Evolutionary conservation across 2,329 filamentous ascomycete genomes (phyloP), one percentile per base, ranked within the genome.

Genomic region (Fusarium sp.): DNA sequence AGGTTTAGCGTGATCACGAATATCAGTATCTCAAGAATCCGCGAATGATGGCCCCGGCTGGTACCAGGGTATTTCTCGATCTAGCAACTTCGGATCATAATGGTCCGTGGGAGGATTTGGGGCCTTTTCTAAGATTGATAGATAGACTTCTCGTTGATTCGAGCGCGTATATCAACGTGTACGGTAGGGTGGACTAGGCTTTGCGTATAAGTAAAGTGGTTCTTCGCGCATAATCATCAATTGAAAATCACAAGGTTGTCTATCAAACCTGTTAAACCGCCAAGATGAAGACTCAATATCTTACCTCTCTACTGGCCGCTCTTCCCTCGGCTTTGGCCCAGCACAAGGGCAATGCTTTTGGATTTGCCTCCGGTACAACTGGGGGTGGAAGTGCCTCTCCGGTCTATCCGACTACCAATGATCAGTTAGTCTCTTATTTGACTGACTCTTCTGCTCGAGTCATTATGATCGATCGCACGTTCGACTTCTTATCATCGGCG

Each of bases 381-480:
- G 88, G 88, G 42, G 88, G 88, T 72, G 88, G 87, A 47, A 81
- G 71, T 64, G 87, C 85, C 28, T 78, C 81, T 22, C 77, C 86
- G 17, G 84, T 85, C 7, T 85, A 87, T 67, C 88, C 88, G 6
- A 79, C 75, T 10, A 84, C 81, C 39, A 87, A 76, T 38, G 81
- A 77, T 22, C 81, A 91, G 83, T 84, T 89, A 39, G 84, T 58
- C 15, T 11, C 14, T 17, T 28, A 15, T 11, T 21, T 91, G n/a
- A 81, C 80, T 15, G 87, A 89, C 73, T 78, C 76, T 59, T 76
- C 80, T 22, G 71, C 88, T 15, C 84, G 87, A 24, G 84, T 86
- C 64, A 89, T 91, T 69, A 82, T 90, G 58, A 79, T 91, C 17
- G 82, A 83, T 72, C 85, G 87, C 69, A 82, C 81, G 22, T 84